A percentile compares a stretch with the other conserved stretches of the same genome.
These are phyloP conservation scores for Aspergillus sclerotialis DNA, from an alignment of 2,329 filamentous ascomycete species.

Conservation along the genomic window DNA sequence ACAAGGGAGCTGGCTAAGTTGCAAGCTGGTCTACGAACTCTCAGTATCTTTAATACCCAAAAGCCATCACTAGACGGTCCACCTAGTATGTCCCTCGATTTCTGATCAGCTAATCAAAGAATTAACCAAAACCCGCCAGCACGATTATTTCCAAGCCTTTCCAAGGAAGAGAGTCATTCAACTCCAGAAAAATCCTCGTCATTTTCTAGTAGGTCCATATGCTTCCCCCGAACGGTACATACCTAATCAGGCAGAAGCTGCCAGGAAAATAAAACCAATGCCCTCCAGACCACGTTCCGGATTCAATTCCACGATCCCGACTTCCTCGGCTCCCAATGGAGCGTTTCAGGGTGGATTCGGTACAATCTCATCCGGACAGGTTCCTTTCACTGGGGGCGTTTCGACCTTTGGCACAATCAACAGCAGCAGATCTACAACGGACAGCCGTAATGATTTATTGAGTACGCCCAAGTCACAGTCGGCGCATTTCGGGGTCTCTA, in stretches of 20 bases:
- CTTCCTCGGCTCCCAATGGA: not conserved
- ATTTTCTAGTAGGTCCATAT: not conserved
- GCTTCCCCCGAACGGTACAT: not conserved
- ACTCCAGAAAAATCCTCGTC: not conserved
- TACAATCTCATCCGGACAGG: not conserved
- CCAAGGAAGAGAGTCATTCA: not conserved
- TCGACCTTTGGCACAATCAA: not conserved
- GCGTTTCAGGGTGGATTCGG: not conserved
- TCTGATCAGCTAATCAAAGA: not conserved
- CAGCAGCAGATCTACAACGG: not conserved
- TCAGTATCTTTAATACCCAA: constrained; percentile 26
- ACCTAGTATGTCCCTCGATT: not conserved
- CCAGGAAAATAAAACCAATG: too few relatives aligned
- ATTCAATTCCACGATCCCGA: not conserved
- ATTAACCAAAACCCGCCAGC: not conserved
- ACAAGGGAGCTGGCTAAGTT: constrained; percentile 13
- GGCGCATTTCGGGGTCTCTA: not conserved
- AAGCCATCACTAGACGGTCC: not conserved
- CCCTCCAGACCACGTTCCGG: not conserved
- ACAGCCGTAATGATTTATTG: not conserved
- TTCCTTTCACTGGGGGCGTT: not conserved
- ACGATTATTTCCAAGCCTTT: not conserved
- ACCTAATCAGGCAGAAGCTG: not conserved
- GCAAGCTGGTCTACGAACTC: constrained; percentile 3
- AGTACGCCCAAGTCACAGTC: not conserved